Evolutionary conservation across 108 stramenopile species (phyloP).

Genomic region (Nitzschia sp.): DNA sequence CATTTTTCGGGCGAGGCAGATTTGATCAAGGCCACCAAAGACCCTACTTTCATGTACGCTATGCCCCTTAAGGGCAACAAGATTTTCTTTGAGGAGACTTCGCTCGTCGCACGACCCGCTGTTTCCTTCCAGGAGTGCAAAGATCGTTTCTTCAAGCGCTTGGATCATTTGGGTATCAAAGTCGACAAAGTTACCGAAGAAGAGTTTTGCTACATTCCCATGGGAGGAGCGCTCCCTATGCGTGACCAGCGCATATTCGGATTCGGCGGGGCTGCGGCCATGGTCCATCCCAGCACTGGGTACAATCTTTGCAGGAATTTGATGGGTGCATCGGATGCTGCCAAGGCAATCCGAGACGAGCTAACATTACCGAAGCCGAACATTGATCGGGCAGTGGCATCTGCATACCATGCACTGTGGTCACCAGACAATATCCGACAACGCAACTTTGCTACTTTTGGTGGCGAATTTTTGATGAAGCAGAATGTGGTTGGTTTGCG

Average conservation of each 20-base stretch:
- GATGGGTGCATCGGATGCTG: conserved; percentile 76
- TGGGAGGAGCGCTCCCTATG: conserved; percentile 92
- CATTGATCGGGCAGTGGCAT: conserved; percentile 78
- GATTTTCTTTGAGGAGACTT: conserved; percentile 93
- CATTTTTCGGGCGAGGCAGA: conserved; percentile 62
- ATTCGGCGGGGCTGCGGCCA: conserved; percentile 88
- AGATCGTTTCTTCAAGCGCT: conserved; percentile 75
- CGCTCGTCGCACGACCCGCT: conserved; percentile 91
- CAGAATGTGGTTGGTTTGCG: conserved; percentile 88
- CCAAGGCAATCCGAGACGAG: conserved; percentile 64
- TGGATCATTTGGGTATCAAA: conserved; percentile 86
- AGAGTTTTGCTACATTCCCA: conserved; percentile 95
- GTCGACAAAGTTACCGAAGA: conserved; percentile 87
- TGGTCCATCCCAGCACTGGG: conserved; percentile 96
- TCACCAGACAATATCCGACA: conserved; percentile 79
- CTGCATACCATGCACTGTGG: conserved; percentile 92
- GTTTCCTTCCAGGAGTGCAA: conserved; percentile 92
- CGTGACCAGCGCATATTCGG: conserved; percentile 88
- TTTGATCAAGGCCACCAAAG: conserved; percentile 43
- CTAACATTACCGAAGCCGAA: conserved; percentile 49
- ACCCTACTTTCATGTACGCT: conserved; percentile 96
- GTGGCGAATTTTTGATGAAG: conserved; percentile 96
- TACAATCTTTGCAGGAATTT: conserved; percentile 82
- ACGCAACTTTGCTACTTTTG: conserved; percentile 94
- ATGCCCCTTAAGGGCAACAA: conserved; percentile 90